Evolutionary conservation across 2,329 filamentous ascomycete species (phyloP), one percentile per base, ranked within the genome.

Genomic region (Pyrenophora graminea): DNA sequence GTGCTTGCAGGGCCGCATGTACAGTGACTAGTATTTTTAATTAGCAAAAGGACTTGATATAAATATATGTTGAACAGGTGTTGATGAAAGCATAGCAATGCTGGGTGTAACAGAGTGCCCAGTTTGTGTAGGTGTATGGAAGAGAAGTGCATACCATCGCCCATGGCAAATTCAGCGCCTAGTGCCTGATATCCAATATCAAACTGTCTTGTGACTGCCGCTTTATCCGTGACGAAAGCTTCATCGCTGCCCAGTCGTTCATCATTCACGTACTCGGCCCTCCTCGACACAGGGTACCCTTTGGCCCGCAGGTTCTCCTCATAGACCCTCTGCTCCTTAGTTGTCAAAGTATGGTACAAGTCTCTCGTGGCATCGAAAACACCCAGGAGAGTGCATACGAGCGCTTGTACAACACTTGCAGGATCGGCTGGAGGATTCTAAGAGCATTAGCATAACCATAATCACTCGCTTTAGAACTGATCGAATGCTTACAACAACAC

Each of bases 311-410:
- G 49, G 25, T 45, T 60, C 4, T 58, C 45, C 44, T 71, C 67
- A 50, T 67, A 62, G 27, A 71, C 70, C 39, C 67, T 65, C 52
- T 64, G 67, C 46, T 72, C 68, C 34, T 72, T 73, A 7, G 50
- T 51, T 13, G 52, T 58, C 33, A 73, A 55, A 2, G 66, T 73
- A 25, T 64, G 58, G 31, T 67, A 63, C 2, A 72, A 52, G 53
- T 73, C 70, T 42, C 61, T 60, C 4, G 69, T 66, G 17, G 69
- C 68, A 50, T 72, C 69, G 38, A 73, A 69, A n/a, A 71, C 66
- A 34, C 68, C 69, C 33, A 69, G 42, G 32, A 73, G 48, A 7
- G 62, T 65, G 45, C 68, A 64, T 2, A 71, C 64, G 10, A 73
- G 62, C 21, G 62, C 55, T 48, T 73, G 67, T 38, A 70, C 55